Percentiles rank a stretch among this genome's conserved stretches.
These are phyloP conservation scores for Aphanomyces astaci DNA, from an alignment of 352 stramenopile genomes.

Conservation along the genomic window DNA sequence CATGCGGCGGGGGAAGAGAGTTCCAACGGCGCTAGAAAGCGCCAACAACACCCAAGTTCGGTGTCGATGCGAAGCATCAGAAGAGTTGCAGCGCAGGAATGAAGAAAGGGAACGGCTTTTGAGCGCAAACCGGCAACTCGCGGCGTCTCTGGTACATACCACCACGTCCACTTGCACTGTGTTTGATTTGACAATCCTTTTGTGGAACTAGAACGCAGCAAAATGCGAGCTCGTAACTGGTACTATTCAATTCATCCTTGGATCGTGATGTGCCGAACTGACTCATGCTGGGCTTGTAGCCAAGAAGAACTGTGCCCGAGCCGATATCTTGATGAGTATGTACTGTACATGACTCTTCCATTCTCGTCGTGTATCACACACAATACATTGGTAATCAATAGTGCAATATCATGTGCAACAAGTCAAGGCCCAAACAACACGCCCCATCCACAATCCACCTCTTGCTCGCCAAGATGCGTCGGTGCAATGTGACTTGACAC, in stretches of 20 bases:
- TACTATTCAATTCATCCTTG: background rate
- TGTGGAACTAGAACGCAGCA: background rate
- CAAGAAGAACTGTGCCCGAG: background rate
- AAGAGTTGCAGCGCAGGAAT: background rate
- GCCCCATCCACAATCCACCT: background rate
- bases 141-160: background rate
- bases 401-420: slow-evolving; percentile 2
- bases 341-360: too few relatives aligned
- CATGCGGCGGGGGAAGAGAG: slow-evolving; percentile 5
- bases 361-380: background rate
- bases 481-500: background rate
- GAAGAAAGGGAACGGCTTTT: background rate
- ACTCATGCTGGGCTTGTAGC: background rate
- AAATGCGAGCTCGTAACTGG: background rate
- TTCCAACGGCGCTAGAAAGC: background rate
- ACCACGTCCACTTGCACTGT: background rate
- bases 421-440: too few relatives aligned
- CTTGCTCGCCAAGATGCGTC: background rate
- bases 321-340: background rate
- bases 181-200: background rate
- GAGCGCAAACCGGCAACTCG: background rate
- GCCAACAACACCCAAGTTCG: background rate
- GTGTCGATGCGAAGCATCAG: background rate
- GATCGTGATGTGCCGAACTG: background rate
- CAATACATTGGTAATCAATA: background rate